Percentiles rank a stretch among this genome's conserved stretches.
Conservation (phyloP, 805 yeast genomes). For the Wickerhamiella occidentalis region DNA sequence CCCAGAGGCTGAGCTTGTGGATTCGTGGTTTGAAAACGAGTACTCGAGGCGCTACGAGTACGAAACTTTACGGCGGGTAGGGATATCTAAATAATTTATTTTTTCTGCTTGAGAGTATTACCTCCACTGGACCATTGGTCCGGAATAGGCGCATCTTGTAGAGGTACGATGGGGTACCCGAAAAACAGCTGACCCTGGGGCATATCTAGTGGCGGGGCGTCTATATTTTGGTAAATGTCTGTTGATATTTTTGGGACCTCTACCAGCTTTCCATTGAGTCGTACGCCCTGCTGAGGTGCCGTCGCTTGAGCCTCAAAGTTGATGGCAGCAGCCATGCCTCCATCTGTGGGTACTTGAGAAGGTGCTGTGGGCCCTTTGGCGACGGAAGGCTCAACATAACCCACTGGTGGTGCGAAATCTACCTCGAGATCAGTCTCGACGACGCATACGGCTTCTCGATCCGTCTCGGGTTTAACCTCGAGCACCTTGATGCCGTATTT, state of each 20-base stretch:
- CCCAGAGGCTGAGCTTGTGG: conserved; percentile 7
- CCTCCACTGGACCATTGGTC: conserved; percentile 3
- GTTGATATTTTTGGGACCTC: conserved; percentile 14
- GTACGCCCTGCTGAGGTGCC: conserved; percentile 5
- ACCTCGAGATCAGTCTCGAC: conserved; percentile 95
- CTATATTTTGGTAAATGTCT: conserved; percentile 19
- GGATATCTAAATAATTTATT: not conserved
- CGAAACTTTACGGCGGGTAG: not conserved
- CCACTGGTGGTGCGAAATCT: conserved; percentile 98
- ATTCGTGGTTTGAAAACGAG: not conserved
- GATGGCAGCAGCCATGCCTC: conserved; percentile 66
- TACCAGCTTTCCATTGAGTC: conserved; percentile 19
- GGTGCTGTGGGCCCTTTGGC: conserved; percentile 12
- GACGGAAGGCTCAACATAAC: conserved; percentile 81
- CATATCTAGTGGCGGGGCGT: conserved; percentile 55
- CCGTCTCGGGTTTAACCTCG: conserved; percentile 71
- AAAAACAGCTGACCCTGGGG: conserved; percentile 85
- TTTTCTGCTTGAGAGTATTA: not conserved
- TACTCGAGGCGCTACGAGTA: conserved; percentile 3
- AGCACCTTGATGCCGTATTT: conserved; percentile 69
- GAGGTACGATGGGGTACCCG: conserved; percentile 67
- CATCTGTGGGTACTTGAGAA: conserved; percentile 23
- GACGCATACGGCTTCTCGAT: conserved; percentile 66
- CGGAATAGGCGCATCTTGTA: conserved; percentile 19
- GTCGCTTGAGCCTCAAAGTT: conserved; percentile 45